Evolutionary conservation across 73 alveolate species (phyloP), one percentile per base, ranked within the genome.

Genomic region (Stentor coeruleus): DNA sequence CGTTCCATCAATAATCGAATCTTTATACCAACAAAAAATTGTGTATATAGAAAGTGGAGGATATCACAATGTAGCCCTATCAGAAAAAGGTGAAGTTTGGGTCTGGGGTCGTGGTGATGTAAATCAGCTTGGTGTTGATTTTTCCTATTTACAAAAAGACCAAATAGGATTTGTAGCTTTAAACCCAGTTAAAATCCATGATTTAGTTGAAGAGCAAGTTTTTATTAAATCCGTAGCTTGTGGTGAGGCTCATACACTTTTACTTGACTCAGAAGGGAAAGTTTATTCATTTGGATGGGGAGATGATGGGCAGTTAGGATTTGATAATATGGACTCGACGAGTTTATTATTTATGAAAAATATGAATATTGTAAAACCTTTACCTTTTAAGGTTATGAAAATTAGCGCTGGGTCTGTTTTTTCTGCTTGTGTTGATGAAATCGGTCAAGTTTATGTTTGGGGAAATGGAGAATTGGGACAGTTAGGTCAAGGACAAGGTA

Each of bases 381-480:
- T 75, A 38, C 15, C 79, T 42, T 86, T 86, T 55, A 81, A 80
- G 81, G 81, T 92, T 3, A 33, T 20, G 2, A 58, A 88, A 72
- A 83, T 95, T 38, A 88, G 92, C 59, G 77, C 94, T 79, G 99
- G 99, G 33, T 88, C 99, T 20, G 85, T 93, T 2, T 95, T 93
- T 82, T 87, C 93, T 57, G 84, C 86, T 57, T 90, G 95, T 15
- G 59, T 95, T 58, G 77, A 95, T 66, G 89, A 84, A 49, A 76
- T 81, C 66, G 98, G 98, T n/a, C 84, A 87, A 66, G 59, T 95
- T 28, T 95, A 81, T 82, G 84, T 91, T 0, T 95, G 98, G 98
- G 99, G 99, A 26, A 87, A 92, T 35, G 91, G 96, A 11, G 89
- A 90, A 39, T 89, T 91, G 11, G 99, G 99, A 0, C 92, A 95